Evolutionary conservation across 1,284 basidiomycete species (phyloP).

Genomic region (Pseudozyma pruni): DNA sequence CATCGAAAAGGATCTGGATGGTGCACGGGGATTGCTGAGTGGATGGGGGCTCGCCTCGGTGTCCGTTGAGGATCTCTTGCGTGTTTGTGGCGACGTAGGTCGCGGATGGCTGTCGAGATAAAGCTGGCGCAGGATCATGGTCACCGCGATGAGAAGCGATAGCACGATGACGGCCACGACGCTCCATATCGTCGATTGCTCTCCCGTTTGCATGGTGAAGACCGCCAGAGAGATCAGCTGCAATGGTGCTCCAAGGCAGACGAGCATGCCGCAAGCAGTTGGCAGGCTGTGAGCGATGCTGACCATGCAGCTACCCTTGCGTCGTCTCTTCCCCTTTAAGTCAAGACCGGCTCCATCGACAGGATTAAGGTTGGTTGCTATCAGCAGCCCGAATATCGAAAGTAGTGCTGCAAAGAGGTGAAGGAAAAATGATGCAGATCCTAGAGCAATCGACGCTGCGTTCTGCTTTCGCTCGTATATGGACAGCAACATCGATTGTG

Average conservation of each 20-base stretch:
- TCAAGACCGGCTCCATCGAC: too few species aligned
- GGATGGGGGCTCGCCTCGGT: too few species aligned
- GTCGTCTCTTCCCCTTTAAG: neutral
- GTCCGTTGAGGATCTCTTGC: too few species aligned
- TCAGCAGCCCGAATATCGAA: conserved; percentile 9
- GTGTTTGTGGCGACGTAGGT: neutral
- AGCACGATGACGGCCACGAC: neutral
- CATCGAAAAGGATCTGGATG: neutral
- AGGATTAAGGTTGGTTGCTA: conserved; percentile 5
- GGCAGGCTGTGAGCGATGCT: conserved; percentile 1
- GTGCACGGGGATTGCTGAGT: neutral
- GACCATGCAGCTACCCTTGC: neutral
- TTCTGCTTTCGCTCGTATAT: neutral
- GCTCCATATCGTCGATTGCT: neutral
- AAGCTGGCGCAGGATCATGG: neutral
- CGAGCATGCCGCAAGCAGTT: neutral
- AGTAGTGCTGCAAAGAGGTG: conserved; percentile 25
- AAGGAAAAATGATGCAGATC: conserved; percentile 18
- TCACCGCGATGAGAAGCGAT: neutral
- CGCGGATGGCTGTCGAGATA: neutral
- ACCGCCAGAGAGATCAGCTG: neutral
- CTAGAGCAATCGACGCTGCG: neutral
- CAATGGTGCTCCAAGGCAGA: conserved; percentile 6
- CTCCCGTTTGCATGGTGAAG: neutral
- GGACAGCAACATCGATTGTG: conserved; percentile 17